Evolutionary conservation across 2,329 filamentous ascomycete species (phyloP), one percentile per base, ranked within the genome.

Genomic region (Stachybotrys chartarum): DNA sequence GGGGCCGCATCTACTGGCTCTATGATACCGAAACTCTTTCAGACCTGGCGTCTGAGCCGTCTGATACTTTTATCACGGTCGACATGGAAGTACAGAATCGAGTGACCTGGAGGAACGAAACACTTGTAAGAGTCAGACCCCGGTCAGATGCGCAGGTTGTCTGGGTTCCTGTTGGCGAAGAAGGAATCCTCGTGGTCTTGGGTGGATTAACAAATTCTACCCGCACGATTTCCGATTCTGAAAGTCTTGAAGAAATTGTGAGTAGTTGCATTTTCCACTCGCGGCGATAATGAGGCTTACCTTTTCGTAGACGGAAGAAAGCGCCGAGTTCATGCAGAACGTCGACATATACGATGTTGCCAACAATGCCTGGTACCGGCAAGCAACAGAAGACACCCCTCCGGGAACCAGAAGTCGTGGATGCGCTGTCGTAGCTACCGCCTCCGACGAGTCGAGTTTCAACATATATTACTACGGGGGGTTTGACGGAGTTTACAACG

Each of bases 391-490:
- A 4, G 83, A 81, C 2, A 75, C 77, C 0, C 82, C 81, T 0
- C 12, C 11, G n/a, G 81, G 84, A 0, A 73, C 83, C 73, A 68
- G 81, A 70, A 66, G 88, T 71, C 68, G 87, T 78, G 78, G 87
- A 66, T 94, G 90, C 64, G 86, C 88, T 4, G 86, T 91, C 0
- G 83, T 90, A 1, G 88, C 83, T n/a, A 76, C 83, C 0, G 85
- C 89, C 14, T 76, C 83, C 49, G 88, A 91, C 65, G 78, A 77
- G 39, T 88, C 87, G 11, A 91, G 86, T 56, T 89, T 87, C 70
- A 91, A 92, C 66, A 85, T 95, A 52, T 92, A 93, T 74, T 90
- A 90, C 72, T 94, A 91, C 62, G 90, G 88, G 16, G 90, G 90
- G 0, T 92, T 87, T 64, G 72, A 83, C 56, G 83, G 81, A 0